A percentile compares a stretch with the other conserved stretches of the same genome.
phyloP scores from a whole-genome alignment of 371 early-diverging fungal genomes.

The Actinomucor elegans region DNA sequence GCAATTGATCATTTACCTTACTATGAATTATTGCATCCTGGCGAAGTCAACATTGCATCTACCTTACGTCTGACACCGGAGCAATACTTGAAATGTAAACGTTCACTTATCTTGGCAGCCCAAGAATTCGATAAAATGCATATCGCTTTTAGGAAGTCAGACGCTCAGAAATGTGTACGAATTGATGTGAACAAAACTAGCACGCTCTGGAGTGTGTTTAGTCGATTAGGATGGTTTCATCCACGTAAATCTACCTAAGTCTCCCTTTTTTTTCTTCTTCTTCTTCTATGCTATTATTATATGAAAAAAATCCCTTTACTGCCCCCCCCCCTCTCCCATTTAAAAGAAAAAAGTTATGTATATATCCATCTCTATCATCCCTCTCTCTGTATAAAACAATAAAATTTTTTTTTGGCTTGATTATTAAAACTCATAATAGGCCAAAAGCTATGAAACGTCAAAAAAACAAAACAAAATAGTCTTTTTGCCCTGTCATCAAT shows the following conservation, averaged over 20 bases:
- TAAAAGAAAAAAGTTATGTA: background rate
- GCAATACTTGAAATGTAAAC: slow-evolving; percentile 61
- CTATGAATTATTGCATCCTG: slow-evolving; percentile 53
- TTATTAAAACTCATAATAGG: too few species aligned
- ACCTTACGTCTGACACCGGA: slow-evolving; percentile 72
- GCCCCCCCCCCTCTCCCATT: background rate
- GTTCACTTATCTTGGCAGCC: slow-evolving; percentile 40
- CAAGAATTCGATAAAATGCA: slow-evolving; percentile 28
- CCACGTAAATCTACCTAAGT: slow-evolving; percentile 23
- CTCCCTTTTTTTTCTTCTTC: background rate
- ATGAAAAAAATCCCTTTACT: too few species aligned
- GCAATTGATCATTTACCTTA: slow-evolving; percentile 44
- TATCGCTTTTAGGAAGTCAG: slow-evolving; percentile 44
- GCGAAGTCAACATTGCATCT: slow-evolving; percentile 66
- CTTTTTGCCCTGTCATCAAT: too few species aligned
- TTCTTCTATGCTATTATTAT: too few species aligned
- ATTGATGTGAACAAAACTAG: slow-evolving; percentile 52
- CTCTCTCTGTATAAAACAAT: too few species aligned
- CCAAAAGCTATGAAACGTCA: too few species aligned
- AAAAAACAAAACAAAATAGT: too few species aligned
- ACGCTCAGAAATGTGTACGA: slow-evolving; percentile 50
- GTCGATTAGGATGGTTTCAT: slow-evolving; percentile 41
- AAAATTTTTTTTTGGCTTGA: too few species aligned
- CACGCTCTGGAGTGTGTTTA: slow-evolving; percentile 45
- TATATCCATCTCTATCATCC: too few species aligned